Percentiles rank a stretch among this genome's conserved stretches.
Evolutionary conservation across 257 asterid species (phyloP).

Genomic region (Rauvolfia tetraphylla): DNA sequence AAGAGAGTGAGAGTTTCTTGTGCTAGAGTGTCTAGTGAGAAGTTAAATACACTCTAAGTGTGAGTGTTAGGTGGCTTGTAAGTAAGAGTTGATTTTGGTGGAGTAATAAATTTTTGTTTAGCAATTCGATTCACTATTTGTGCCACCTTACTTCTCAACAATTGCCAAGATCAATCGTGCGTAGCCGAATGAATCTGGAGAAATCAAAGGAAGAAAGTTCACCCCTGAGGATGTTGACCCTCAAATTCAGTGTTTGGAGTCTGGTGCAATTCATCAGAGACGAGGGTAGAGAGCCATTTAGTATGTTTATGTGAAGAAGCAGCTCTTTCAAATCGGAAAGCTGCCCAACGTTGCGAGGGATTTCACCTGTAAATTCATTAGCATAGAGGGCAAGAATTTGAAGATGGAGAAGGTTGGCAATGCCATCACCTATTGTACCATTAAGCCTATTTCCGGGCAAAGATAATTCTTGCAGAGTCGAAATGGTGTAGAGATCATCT

Average conservation of each 20-base stretch:
- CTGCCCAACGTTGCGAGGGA: conserved; percentile 64
- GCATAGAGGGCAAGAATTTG: conserved; percentile 56
- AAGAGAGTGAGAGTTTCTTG: no score
- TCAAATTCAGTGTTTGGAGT: conserved; percentile 54
- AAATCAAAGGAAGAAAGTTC: conserved; percentile 67
- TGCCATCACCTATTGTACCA: conserved; percentile 44
- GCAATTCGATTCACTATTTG: no score
- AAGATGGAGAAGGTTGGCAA: conserved; percentile 50
- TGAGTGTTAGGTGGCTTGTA: no score
- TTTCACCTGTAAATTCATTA: conserved; percentile 52
- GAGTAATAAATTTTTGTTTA: no score
- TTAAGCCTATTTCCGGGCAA: conserved; percentile 61
- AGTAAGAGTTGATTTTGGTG: no score
- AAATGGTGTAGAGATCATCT: conserved; percentile 42
- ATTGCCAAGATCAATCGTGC: conserved; percentile 71
- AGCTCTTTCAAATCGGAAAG: conserved; percentile 54
- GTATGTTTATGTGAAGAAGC: conserved; percentile 64
- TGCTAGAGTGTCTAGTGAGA: no score
- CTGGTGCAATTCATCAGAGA: conserved; percentile 65
- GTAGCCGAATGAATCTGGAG: conserved; percentile 53
- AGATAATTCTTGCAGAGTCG: conserved; percentile 51
- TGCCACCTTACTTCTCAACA: no score
- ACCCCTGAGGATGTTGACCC: conserved; percentile 70
- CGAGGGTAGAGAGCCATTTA: conserved; percentile 62
- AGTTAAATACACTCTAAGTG: no score